A percentile compares a stretch with the other conserved stretches of the same genome.
Conservation (phyloP, 108 stramenopile species). For the Nitzschia palea region DNA sequence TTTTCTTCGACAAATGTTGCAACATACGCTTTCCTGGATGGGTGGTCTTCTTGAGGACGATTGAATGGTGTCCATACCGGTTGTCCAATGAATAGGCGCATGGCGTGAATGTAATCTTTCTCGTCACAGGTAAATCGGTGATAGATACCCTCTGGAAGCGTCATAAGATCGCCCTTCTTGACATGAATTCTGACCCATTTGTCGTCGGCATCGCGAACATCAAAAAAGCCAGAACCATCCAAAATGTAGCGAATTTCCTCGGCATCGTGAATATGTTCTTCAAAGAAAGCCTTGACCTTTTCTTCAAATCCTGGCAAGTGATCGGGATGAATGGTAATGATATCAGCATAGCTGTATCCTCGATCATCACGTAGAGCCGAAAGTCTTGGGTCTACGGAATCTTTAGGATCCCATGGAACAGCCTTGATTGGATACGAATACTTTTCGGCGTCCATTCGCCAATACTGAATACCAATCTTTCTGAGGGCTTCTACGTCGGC, state of each 20-base stretch:
- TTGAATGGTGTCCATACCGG: conserved; percentile 98
- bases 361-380: conserved; percentile 62
- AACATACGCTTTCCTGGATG: conserved; percentile 74
- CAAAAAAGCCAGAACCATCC: conserved; percentile 89
- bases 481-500: conserved; percentile 51
- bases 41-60: conserved; percentile 83
- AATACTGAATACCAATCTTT: conserved; percentile 73
- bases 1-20: conserved; percentile 57
- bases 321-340: conserved; percentile 90
- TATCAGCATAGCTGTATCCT: conserved; percentile 90
- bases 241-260: conserved; percentile 97
- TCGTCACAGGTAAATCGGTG: conserved; percentile 92
- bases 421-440: conserved; percentile 72
- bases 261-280: conserved; percentile 97
- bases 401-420: conserved; percentile 87
- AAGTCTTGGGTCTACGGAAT: conserved; percentile 75
- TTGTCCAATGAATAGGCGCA: conserved; percentile 93
- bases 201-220: conserved; percentile 83
- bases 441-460: conserved; percentile 81
- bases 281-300: conserved; percentile 92
- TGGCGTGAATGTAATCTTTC: conserved; percentile 86
- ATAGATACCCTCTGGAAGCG: conserved; percentile 93
- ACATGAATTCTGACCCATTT: conserved; percentile 93
- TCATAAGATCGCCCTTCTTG: conserved; percentile 94
- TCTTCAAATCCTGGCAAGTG: conserved; percentile 80